Base-by-base conservation (phyloP, 176 grass and related monocot genomes). In the Hyparrhenia diplandra region DNA sequence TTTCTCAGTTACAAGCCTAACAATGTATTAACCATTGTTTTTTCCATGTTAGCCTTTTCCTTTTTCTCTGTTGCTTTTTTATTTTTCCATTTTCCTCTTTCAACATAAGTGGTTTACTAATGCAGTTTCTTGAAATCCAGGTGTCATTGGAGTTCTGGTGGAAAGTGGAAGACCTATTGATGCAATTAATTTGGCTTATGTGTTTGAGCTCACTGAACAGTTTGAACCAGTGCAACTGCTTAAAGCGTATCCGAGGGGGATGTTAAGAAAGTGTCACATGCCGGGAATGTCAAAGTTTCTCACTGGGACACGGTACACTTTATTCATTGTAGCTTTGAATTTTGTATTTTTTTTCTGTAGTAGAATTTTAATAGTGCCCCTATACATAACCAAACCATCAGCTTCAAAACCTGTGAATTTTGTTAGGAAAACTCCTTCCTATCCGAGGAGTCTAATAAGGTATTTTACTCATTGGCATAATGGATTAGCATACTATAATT, bases 241-340 rank as follows among this genome's bases (percentile, higher is more conserved):
- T 62, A 98, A 92, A 90, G 67, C 92, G 64, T 91, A 87, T 80
- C 77, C 94, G 65, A 98, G n/a, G n/a, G 88, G 78, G 92, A 98
- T 77, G 84, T 83, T 37, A 94, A 69, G 80, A 94, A 89, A 57
- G 32, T 73, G 29, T 88, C 89, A 52, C 80, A 90, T 81, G 59
- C 59, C 34, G 94, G 92, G 77, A 87, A 88, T 73, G 91, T 74
- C 64, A 94, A 84, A 82, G 89, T 86, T 71, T 86, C 87, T 73
- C 89, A 89, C 88, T 82, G 85, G 65, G 87, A 73, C 52, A 91
- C 92, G 94, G 94, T 97, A 51, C 41, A 32, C 35, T 78, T 79
- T 82, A 29, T 24, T 71, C n/a, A 23, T 66, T 87, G 72, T 5
- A 35, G 20, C 45, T 32, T 60, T 13, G 7, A 83, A 34, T 8